Evolutionary conservation across 495 filamentous ascomycete genomes (phyloP).

Genomic region (Penicillium maclennaniae): DNA sequence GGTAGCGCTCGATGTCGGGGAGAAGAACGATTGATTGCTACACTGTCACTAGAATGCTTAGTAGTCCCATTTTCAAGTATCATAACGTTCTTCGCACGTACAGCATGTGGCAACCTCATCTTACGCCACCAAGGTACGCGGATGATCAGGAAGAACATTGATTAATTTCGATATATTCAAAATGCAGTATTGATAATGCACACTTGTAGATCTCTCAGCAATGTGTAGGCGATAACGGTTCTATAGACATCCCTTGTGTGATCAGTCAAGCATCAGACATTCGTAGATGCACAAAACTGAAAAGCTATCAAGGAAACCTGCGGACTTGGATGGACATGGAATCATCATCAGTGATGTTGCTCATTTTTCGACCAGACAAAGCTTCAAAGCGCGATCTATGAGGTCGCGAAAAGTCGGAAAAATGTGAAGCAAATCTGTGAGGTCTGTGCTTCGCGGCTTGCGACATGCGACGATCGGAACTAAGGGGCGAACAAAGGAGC

Average conservation of each 20-base stretch:
- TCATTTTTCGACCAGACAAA: background rate
- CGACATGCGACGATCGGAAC: conserved; percentile 16
- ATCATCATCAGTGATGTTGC: background rate
- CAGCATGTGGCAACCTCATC: background rate
- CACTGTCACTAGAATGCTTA: background rate
- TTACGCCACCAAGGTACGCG: background rate
- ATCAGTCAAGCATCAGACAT: background rate
- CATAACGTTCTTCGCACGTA: background rate
- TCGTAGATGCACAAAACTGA: background rate
- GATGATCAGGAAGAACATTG: background rate
- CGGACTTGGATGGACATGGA: background rate
- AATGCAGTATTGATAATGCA: background rate
- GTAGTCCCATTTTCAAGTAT: background rate
- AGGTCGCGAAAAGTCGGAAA: background rate
- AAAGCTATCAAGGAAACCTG: background rate
- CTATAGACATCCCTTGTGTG: background rate
- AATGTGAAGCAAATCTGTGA: conserved; percentile 7
- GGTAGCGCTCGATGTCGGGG: conserved; percentile 76
- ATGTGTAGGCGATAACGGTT: background rate
- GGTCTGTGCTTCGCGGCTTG: conserved; percentile 17
- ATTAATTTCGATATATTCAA: background rate
- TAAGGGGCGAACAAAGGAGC: conserved; percentile 10
- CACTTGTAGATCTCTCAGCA: background rate
- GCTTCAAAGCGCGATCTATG: background rate
- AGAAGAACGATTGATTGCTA: conserved; percentile 41